Conservation (phyloP, 768 basidiomycete species). For the Podaxis pistillaris region DNA sequence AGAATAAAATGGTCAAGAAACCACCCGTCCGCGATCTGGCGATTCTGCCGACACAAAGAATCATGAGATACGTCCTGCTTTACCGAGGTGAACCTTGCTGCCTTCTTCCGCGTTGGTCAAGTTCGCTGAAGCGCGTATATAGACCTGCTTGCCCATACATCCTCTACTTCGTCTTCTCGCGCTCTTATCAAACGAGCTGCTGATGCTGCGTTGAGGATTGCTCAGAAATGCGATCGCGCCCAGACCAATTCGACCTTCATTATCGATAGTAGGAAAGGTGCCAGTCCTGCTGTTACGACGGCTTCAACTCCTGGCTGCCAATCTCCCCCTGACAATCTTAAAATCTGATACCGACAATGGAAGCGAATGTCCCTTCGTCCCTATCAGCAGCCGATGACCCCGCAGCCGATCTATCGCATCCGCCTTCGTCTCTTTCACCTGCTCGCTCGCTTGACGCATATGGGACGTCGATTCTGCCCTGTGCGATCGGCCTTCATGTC, state of each 20-base stretch:
- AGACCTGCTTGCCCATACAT: conserved; percentile 60
- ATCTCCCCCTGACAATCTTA: neutral
- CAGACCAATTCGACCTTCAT: conserved; percentile 47
- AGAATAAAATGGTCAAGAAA: conserved; percentile 14
- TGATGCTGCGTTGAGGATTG: conserved; percentile 56
- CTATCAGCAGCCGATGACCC: too few species aligned
- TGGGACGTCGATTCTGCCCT: too few species aligned
- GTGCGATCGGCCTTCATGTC: too few species aligned
- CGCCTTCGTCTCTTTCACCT: too few species aligned
- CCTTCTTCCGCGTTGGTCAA: neutral
- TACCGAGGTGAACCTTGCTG: conserved; percentile 46
- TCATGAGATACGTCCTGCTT: conserved; percentile 66
- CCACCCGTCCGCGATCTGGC: conserved; percentile 56
- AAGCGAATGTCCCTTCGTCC: too few species aligned
- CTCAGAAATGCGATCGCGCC: conserved; percentile 57
- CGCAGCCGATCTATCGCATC: too few species aligned
- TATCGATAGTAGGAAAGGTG: neutral
- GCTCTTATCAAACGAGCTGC: conserved; percentile 57
- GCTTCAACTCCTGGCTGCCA: neutral
- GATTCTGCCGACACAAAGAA: conserved; percentile 63
- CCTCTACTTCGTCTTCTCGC: conserved; percentile 49
- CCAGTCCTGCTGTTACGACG: neutral
- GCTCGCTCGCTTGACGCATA: too few species aligned
- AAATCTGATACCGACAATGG: too few species aligned
- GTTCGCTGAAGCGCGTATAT: conserved; percentile 3